These are phyloP conservation scores for Sporothrix brunneoviolacea DNA, from an alignment of 2,329 filamentous ascomycete genomes.

Conservation along the genomic window DNA sequence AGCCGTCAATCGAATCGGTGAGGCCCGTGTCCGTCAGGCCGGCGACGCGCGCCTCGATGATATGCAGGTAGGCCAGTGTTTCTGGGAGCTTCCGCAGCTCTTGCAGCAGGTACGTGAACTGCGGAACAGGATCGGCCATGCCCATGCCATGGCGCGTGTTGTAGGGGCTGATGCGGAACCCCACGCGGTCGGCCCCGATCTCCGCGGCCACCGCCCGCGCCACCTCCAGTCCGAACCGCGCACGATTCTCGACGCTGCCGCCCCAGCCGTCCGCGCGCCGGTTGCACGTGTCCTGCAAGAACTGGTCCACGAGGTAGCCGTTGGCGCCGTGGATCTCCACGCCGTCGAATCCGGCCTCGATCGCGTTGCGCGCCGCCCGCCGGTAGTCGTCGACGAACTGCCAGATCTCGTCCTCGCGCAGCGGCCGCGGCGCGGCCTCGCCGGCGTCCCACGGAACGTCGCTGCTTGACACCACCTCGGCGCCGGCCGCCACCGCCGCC, in stretches of 20 bases:
- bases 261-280: constrained; percentile 48
- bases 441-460: not conserved
- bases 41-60: constrained; percentile 37
- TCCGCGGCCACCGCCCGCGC: constrained; percentile 42
- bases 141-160: constrained; percentile 51
- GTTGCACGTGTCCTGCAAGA: constrained; percentile 49
- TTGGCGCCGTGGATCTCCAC: constrained; percentile 73
- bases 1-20: not conserved
- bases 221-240: constrained; percentile 45
- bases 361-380: constrained; percentile 45
- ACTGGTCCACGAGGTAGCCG: constrained; percentile 66
- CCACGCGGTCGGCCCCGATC: constrained; percentile 43
- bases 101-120: constrained; percentile 45
- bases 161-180: constrained; percentile 50
- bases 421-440: constrained; percentile 33
- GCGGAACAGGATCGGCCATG: constrained; percentile 49
- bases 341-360: constrained; percentile 60
- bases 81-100: constrained; percentile 32
- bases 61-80: constrained; percentile 49
- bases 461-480: not conserved
- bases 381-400: constrained; percentile 54
- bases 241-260: constrained; percentile 47
- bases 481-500: not conserved
- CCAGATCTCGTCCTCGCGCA: constrained; percentile 61
- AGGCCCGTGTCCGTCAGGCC: not conserved